phyloP scores from a whole-genome alignment of 2,329 filamentous ascomycete genomes.

The Zymoseptoria brevis region DNA sequence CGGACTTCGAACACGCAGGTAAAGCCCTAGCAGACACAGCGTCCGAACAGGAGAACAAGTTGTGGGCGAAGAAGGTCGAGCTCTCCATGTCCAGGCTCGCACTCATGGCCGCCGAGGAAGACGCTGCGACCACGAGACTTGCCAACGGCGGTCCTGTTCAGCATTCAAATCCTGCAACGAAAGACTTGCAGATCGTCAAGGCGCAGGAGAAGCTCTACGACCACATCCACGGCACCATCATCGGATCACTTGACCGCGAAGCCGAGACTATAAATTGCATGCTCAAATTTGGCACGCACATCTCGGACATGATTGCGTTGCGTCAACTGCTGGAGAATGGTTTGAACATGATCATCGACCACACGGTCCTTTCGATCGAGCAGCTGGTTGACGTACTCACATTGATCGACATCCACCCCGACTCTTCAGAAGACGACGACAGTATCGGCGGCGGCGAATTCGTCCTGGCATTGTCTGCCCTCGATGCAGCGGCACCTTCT shows the following conservation, averaged over 20 bases:
- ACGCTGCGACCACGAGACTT: slow-evolving; percentile 7
- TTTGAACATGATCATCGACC: slow-evolving; percentile 61
- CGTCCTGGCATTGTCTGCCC: slow-evolving; percentile 59
- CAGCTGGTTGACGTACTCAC: slow-evolving; percentile 70
- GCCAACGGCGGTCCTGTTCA: slow-evolving; percentile 4
- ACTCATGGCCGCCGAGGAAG: slow-evolving; percentile 53
- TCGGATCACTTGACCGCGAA: slow-evolving; percentile 67
- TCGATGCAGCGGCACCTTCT: slow-evolving; percentile 48
- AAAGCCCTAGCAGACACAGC: slow-evolving; percentile 64
- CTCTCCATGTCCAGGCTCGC: slow-evolving; percentile 80
- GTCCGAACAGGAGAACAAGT: slow-evolving; percentile 61
- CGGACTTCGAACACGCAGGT: slow-evolving; percentile 66
- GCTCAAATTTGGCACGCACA: slow-evolving; percentile 51
- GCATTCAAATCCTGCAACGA: background rate
- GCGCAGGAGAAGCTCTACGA: slow-evolving; percentile 73
- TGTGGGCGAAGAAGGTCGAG: slow-evolving; percentile 92
- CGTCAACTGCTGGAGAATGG: slow-evolving; percentile 62
- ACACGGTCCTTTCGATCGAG: slow-evolving; percentile 56
- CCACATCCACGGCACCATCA: slow-evolving; percentile 60
- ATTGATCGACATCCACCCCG: slow-evolving; percentile 52
- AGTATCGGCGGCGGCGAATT: slow-evolving; percentile 53
- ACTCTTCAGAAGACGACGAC: slow-evolving; percentile 41
- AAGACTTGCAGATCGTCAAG: slow-evolving; percentile 60
- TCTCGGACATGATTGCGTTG: slow-evolving; percentile 55
- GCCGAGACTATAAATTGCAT: slow-evolving; percentile 71